Evolutionary conservation across 106 monocot genomes (phyloP).

Genomic region (Dendrobium chrysotoxum): DNA sequence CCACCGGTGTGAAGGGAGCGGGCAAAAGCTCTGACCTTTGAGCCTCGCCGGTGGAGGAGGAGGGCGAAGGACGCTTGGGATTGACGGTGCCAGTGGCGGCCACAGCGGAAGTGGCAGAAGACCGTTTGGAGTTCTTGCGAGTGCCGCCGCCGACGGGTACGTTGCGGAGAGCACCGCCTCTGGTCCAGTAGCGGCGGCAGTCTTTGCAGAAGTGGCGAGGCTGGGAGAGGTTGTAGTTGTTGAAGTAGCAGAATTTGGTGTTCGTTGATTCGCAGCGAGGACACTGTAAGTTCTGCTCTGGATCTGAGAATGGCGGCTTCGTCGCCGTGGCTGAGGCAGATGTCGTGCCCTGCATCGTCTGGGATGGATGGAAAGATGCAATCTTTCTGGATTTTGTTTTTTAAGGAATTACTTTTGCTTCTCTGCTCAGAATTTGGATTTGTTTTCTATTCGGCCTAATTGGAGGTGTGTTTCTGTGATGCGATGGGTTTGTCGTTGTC

Average conservation of each 20-base stretch:
- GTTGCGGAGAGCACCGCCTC: slow-evolving; percentile 80
- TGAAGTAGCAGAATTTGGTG: slow-evolving; percentile 12
- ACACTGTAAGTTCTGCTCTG: background rate
- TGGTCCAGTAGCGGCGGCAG: slow-evolving; percentile 89
- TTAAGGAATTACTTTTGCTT: background rate
- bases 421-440: background rate
- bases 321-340: background rate
- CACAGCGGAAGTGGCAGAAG: background rate
- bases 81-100: background rate
- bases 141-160: slow-evolving; percentile 78
- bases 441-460: background rate
- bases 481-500: no score
- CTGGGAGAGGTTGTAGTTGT: slow-evolving; percentile 12
- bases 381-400: background rate
- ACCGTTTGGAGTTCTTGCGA: slow-evolving; percentile 1
- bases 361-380: background rate
- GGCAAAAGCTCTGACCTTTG: background rate
- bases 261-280: slow-evolving; percentile 3
- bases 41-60: background rate
- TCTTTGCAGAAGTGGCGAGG: slow-evolving; percentile 65
- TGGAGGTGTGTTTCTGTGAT: no score
- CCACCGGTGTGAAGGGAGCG: background rate
- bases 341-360: slow-evolving; percentile 1
- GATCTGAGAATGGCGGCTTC: background rate
- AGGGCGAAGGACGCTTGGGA: background rate